These are phyloP conservation scores for Lipomyces yamanashiensis DNA, from an alignment of 805 yeast genomes.

Conservation along the genomic window DNA sequence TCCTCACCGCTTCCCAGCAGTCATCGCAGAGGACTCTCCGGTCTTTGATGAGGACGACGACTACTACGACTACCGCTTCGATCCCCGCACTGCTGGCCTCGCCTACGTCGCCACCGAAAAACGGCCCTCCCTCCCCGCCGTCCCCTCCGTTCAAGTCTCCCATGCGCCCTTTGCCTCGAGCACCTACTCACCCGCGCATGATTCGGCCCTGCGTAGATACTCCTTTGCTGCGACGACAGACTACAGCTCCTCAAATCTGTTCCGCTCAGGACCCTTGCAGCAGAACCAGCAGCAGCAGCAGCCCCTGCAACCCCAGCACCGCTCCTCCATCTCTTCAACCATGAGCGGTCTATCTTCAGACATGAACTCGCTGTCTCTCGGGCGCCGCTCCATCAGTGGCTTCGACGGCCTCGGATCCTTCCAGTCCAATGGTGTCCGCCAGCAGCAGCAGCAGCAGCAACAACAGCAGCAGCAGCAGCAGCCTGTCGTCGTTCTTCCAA, in stretches of 20 bases:
- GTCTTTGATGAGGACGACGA: conserved; percentile 31
- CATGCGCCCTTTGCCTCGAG: background rate
- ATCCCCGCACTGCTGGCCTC: background rate
- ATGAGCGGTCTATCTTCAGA: background rate
- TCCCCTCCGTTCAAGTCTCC: background rate
- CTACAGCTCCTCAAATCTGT: background rate
- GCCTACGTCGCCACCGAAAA: conserved; percentile 9
- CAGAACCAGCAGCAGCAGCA: conserved; percentile 11
- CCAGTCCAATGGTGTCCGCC: background rate
- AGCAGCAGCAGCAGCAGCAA: conserved; percentile 5
- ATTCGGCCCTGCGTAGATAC: conserved; percentile 1
- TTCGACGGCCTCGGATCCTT: background rate
- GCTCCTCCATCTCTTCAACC: background rate
- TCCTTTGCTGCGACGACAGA: conserved; percentile 7
- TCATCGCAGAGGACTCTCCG: conserved; percentile 18
- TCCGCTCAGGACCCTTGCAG: background rate
- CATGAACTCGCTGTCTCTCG: background rate
- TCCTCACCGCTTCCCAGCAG: conserved; percentile 16
- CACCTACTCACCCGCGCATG: background rate
- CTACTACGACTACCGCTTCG: conserved; percentile 8
- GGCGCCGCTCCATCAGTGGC: background rate
- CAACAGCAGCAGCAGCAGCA: conserved; percentile 3
- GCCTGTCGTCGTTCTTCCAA: background rate
- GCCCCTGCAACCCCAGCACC: background rate
- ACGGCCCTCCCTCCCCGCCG: conserved; percentile 7